These are phyloP conservation scores for Daucus carota DNA, from an alignment of 129 eudicot species.

Conservation along the genomic window DNA sequence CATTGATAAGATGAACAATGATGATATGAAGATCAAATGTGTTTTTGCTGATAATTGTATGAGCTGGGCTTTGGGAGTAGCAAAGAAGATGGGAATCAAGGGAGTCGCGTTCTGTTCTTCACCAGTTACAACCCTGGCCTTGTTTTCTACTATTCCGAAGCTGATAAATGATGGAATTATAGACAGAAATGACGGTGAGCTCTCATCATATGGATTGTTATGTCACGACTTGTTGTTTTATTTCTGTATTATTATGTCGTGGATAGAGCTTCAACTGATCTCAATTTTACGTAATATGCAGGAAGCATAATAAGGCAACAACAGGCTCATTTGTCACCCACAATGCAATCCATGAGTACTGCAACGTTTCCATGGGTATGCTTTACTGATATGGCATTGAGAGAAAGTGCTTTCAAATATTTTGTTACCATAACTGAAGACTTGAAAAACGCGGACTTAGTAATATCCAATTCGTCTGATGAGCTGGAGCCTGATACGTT, in stretches of 20 bases:
- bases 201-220: neutral
- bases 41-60: conserved; percentile 42
- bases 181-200: conserved; percentile 27
- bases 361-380: conserved; percentile 29
- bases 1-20: conserved; percentile 25
- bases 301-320: conserved; percentile 30
- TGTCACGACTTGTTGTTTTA: too few relatives aligned
- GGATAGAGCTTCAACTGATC: neutral
- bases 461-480: conserved; percentile 43
- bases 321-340: conserved; percentile 34
- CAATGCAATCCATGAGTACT: conserved; percentile 35
- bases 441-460: conserved; percentile 22
- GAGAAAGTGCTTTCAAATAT: conserved; percentile 15
- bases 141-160: conserved; percentile 12
- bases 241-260: too few relatives aligned
- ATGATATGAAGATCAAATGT: conserved; percentile 24
- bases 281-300: conserved; percentile 4
- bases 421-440: conserved; percentile 3
- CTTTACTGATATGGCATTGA: conserved; percentile 10
- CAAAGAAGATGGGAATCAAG: conserved; percentile 34
- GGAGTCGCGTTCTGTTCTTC: conserved; percentile 46
- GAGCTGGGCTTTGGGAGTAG: conserved; percentile 39
- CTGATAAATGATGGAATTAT: conserved; percentile 42
- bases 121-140: conserved; percentile 33
- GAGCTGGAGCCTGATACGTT: conserved; percentile 38